A percentile compares a stretch with the other conserved stretches of the same genome.
Evolutionary conservation across 805 yeast species (phyloP).

Genomic region (Diddensiella transvaalensis): DNA sequence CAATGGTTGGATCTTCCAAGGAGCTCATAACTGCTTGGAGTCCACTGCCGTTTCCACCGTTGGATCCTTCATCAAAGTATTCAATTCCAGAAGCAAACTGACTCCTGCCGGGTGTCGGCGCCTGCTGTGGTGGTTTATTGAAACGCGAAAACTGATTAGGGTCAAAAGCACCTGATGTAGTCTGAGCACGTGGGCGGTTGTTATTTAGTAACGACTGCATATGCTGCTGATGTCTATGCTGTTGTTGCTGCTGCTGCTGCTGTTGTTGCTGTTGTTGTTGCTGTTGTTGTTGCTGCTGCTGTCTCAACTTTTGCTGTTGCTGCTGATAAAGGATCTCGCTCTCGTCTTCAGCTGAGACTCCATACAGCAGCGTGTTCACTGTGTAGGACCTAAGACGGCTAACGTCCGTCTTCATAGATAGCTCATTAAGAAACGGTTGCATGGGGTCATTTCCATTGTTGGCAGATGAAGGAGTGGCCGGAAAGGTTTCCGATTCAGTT

Average conservation of each 20-base stretch:
- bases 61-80: background rate
- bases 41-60: slow-evolving; percentile 3
- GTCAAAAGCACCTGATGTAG: slow-evolving; percentile 20
- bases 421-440: slow-evolving; percentile 30
- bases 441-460: slow-evolving; percentile 30
- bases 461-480: slow-evolving; percentile 11
- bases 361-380: slow-evolving; percentile 21
- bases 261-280: slow-evolving; percentile 19
- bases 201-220: slow-evolving; percentile 3
- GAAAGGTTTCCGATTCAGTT: slow-evolving; percentile 7
- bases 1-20: slow-evolving; percentile 53
- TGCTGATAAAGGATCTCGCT: slow-evolving; percentile 12
- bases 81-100: background rate
- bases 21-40: slow-evolving; percentile 27
- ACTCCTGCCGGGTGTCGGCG: background rate
- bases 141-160: slow-evolving; percentile 6
- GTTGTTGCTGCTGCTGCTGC: slow-evolving; percentile 14
- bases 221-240: slow-evolving; percentile 5
- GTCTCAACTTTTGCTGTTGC: slow-evolving; percentile 16
- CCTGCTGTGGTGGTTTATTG: slow-evolving; percentile 21
- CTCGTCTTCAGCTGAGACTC: slow-evolving; percentile 14
- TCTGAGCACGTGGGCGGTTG: slow-evolving; percentile 20
- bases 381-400: slow-evolving; percentile 32
- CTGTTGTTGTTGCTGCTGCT: slow-evolving; percentile 15
- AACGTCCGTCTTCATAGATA: slow-evolving; percentile 32